Percentiles rank a stretch among this genome's conserved stretches.
These are phyloP conservation scores for Corylus americana DNA, from an alignment of 306 rosid genomes.

Conservation along the genomic window DNA sequence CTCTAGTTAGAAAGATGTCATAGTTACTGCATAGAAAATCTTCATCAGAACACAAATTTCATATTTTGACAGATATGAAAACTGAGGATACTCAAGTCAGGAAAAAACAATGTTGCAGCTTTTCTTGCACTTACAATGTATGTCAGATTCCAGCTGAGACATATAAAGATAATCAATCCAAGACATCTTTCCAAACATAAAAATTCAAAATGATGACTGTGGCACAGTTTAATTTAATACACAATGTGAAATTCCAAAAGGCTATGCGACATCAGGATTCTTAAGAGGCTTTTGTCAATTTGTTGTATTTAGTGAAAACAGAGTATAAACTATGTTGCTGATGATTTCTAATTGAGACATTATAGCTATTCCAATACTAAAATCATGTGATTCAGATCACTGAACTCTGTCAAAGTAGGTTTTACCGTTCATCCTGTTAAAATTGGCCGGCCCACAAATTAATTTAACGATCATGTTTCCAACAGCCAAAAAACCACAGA, in stretches of 20 bases:
- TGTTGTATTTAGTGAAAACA: background rate
- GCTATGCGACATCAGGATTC: background rate
- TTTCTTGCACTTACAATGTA: background rate
- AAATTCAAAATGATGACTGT: background rate
- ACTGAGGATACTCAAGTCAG: background rate
- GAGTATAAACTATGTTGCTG: background rate
- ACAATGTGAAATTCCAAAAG: background rate
- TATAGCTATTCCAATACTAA: background rate
- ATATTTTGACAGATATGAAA: conserved; percentile 9
- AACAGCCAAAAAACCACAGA: background rate
- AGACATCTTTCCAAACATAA: background rate
- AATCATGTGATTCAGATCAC: background rate
- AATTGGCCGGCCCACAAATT: background rate
- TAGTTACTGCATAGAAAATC: conserved; percentile 75
- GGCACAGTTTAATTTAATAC: background rate
- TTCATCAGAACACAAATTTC: conserved; percentile 37
- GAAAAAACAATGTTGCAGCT: background rate
- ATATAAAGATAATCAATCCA: background rate
- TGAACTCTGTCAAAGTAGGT: background rate
- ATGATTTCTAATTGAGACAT: background rate
- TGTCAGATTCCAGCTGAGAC: background rate
- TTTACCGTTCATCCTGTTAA: background rate
- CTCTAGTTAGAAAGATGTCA: conserved; percentile 86
- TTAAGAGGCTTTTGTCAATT: background rate
- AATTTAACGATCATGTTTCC: background rate